Conservation (phyloP, 129 eudicot species). For the Chrysanthemum seticuspe region DNA sequence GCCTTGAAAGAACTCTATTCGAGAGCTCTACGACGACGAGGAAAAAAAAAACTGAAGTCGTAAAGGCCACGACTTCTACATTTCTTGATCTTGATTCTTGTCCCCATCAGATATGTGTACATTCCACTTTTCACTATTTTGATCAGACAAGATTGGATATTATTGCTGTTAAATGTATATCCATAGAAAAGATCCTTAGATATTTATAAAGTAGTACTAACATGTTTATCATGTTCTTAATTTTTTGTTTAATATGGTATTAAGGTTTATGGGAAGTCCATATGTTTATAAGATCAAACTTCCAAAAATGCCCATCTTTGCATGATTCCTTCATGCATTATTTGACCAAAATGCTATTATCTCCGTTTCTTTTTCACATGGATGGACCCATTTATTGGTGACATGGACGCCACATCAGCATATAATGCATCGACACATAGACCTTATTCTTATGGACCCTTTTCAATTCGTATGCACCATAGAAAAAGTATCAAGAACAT, state of each 20-base stretch:
- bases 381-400: constrained; percentile 29
- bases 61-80: too few species aligned
- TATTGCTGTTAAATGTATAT: too few species aligned
- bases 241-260: too few species aligned
- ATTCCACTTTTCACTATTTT: too few species aligned
- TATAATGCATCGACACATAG: constrained; percentile 28
- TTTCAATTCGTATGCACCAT: constrained; percentile 34
- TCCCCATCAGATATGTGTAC: too few species aligned
- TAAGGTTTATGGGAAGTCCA: not conserved
- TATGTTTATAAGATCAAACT: constrained; percentile 28
- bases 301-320: not conserved
- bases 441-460: constrained; percentile 31
- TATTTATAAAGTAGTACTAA: not conserved
- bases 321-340: constrained; percentile 52
- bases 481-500: constrained; percentile 28
- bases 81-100: too few species aligned
- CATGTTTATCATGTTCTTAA: too few species aligned
- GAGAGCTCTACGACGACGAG: too few species aligned
- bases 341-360: constrained; percentile 28
- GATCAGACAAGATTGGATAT: too few species aligned
- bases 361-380: constrained; percentile 34
- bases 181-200: too few species aligned
- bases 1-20: too few species aligned
- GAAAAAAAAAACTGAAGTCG: too few species aligned
- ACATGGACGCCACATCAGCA: constrained; percentile 33